Conservation (phyloP, 768 basidiomycete species). For the Russula earlei region DNA sequence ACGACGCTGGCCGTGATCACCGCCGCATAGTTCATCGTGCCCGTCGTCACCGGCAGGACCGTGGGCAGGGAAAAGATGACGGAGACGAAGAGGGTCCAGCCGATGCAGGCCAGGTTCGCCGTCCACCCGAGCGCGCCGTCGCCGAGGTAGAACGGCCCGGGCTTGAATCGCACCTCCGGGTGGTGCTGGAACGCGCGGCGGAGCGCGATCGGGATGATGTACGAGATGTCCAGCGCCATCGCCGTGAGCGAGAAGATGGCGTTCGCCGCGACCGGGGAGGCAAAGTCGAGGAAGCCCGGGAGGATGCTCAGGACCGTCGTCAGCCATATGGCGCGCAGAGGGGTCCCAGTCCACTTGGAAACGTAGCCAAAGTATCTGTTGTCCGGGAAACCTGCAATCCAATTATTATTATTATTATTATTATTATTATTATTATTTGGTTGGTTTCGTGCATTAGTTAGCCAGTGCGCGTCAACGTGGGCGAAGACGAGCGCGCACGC, state of each 20-base stretch:
- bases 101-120: slow-evolving; percentile 55
- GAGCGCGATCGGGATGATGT: slow-evolving; percentile 74
- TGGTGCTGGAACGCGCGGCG: slow-evolving; percentile 60
- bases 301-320: slow-evolving; percentile 58
- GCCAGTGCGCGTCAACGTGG: background rate
- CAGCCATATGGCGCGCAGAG: slow-evolving; percentile 69
- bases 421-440: too few species aligned
- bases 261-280: slow-evolving; percentile 64
- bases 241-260: slow-evolving; percentile 79
- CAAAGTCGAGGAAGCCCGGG: slow-evolving; percentile 67
- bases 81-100: slow-evolving; percentile 58
- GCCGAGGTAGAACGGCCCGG: slow-evolving; percentile 84
- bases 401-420: too few species aligned
- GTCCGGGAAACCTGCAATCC: slow-evolving; percentile 55
- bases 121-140: slow-evolving; percentile 51
- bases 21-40: slow-evolving; percentile 78
- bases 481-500: background rate
- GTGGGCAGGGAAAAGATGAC: slow-evolving; percentile 71
- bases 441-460: background rate
- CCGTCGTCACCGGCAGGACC: slow-evolving; percentile 51
- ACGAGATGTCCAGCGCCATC: slow-evolving; percentile 69
- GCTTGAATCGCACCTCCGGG: slow-evolving; percentile 75
- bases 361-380: slow-evolving; percentile 66
- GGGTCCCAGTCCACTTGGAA: slow-evolving; percentile 55
- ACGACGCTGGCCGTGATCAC: slow-evolving; percentile 34